Base-by-base conservation (phyloP, 768 basidiomycete genomes). In the Clavulina sp. region DNA sequence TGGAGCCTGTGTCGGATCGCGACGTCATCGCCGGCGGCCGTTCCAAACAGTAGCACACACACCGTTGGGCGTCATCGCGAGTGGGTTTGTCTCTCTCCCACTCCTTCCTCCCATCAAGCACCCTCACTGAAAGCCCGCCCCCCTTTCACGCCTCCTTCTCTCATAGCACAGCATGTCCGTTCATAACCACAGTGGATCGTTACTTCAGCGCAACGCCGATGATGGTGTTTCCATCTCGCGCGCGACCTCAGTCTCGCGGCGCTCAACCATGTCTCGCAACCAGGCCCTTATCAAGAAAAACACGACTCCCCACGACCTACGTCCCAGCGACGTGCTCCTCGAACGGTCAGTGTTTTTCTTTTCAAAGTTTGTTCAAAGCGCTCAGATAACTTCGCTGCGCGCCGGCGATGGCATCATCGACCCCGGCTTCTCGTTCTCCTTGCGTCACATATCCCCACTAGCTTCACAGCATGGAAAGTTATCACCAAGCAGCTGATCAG, bases 271-370 rank as follows among this genome's bases (percentile, higher is more conserved):
- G 41, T 88, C 85, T 6, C 73, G 85, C 46, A 78, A 75, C 52
- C 84, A 88, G 65, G 82, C 81, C 2, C 77, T 97, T 60, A 88
- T 96, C 72, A 87, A 87, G 74, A 92, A 88, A 70, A 92, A 86
- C 65, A 81, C 87, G 54, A 81, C 85, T 2, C 79, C 85, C 0
- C 80, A 88, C 57, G 91, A 93, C 67, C 75, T 96, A 43, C 77
- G 80, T 48, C 92, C 92, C 0, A 87, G 86, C 6, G 93, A 99
- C 65, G 77, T 99, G 61, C 84, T 99, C 64, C 95, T 97, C 57
- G 93, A 96, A 65, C 81, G 70, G 61, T 43, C 55, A 52, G 62
- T 59, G 58, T 28, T 48, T 19, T 24, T 54, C 43, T 46, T n/a
- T n/a, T n/a, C n/a, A n/a, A n/a, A n/a, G n/a, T n/a, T n/a, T n/a